These are phyloP conservation scores for Croton laevigatus DNA, from an alignment of 441 rosid genomes.

Conservation along the genomic window DNA sequence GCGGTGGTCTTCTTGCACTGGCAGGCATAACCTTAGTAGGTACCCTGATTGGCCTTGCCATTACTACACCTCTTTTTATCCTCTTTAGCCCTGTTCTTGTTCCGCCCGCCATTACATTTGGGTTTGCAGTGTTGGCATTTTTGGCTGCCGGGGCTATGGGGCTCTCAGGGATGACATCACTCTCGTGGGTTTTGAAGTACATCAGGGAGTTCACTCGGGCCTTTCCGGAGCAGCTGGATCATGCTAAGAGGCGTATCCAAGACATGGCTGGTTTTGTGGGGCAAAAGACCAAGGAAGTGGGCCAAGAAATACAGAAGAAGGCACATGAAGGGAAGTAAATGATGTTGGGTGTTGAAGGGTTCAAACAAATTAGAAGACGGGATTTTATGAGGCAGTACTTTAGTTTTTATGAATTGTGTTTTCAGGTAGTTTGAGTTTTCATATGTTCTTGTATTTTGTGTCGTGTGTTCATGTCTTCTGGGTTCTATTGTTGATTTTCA, in stretches of 20 bases:
- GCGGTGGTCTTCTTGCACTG: conserved; percentile 54
- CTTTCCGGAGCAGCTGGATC: conserved; percentile 46
- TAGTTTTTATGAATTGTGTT: not conserved
- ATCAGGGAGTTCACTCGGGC: conserved; percentile 33
- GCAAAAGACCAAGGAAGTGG: conserved; percentile 63
- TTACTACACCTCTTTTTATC: conserved; percentile 60
- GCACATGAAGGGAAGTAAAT: conserved; percentile 30
- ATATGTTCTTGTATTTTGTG: not conserved
- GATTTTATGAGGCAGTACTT: not conserved
- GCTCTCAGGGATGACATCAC: conserved; percentile 53
- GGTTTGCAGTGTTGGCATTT: conserved; percentile 47
- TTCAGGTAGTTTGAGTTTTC: not conserved
- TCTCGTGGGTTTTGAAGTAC: conserved; percentile 46
- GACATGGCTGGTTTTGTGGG: conserved; percentile 47
- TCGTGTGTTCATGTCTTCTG: conserved; percentile 4
- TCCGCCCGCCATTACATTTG: conserved; percentile 56
- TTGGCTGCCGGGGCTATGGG: conserved; percentile 64
- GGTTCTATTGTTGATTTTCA: conserved; percentile 17
- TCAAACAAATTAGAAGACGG: not conserved
- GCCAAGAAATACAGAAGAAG: conserved; percentile 43
- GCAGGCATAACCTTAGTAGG: conserved; percentile 59
- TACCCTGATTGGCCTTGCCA: conserved; percentile 50
- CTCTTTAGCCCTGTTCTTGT: conserved; percentile 76
- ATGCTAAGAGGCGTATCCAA: conserved; percentile 44
- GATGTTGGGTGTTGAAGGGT: not conserved